Conservation (phyloP, 495 filamentous ascomycete species). For the Amniculicola lignicola region DNA sequence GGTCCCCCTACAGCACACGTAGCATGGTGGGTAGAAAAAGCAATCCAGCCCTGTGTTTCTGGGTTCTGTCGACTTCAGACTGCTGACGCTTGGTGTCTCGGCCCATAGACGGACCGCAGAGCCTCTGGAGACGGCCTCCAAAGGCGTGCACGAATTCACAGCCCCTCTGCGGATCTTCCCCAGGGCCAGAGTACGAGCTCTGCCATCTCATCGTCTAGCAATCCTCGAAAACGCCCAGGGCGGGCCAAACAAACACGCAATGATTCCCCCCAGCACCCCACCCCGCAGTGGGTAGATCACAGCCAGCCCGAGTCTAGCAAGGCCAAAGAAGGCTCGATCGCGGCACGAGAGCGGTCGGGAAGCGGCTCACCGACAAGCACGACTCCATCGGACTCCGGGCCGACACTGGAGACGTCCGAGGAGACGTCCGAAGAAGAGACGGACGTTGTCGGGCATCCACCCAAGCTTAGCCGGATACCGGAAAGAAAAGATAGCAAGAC, state of each 20-base stretch:
- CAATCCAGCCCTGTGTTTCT: neutral
- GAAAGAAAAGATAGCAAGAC: conserved; percentile 35
- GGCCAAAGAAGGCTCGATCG: conserved; percentile 5
- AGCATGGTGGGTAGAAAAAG: conserved; percentile 34
- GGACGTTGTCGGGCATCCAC: conserved; percentile 31
- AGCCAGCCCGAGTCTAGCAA: conserved; percentile 25
- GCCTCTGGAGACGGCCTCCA: conserved; percentile 18
- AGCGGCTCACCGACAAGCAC: conserved; percentile 2
- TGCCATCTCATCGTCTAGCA: neutral
- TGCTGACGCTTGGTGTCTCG: conserved; percentile 9
- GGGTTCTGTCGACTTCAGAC: neutral
- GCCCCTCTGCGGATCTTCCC: neutral
- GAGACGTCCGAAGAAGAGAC: conserved; percentile 6
- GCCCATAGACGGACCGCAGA: conserved; percentile 29
- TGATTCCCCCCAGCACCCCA: conserved; percentile 7
- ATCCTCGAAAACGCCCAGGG: conserved; percentile 15
- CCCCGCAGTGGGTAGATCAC: conserved; percentile 21
- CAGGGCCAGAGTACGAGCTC: neutral
- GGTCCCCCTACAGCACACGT: conserved; percentile 19
- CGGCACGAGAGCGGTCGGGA: conserved; percentile 7
- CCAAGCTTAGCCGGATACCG: conserved; percentile 39
- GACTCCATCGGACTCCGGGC: neutral
- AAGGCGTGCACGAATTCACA: conserved; percentile 6
- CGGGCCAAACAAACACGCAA: conserved; percentile 11
- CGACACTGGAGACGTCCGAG: neutral